phyloP scores from a whole-genome alignment of 148 eudicot species.

The Cornus controversa region DNA sequence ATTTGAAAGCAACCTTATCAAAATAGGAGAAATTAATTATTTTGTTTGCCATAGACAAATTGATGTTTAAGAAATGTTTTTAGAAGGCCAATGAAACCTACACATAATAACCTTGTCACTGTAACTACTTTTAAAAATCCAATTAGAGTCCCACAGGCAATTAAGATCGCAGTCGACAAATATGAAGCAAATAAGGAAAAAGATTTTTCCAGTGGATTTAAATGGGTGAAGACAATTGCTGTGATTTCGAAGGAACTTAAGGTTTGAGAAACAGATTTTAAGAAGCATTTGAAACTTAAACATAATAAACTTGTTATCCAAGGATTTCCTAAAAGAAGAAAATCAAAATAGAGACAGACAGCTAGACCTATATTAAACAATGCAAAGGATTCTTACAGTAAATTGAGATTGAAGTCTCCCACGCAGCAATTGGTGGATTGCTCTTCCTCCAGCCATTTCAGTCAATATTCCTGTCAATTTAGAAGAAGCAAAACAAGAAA shows the following conservation, averaged over 20 bases:
- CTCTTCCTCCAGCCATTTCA: slow-evolving; percentile 60
- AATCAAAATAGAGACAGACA: neutral
- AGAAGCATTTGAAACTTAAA: neutral
- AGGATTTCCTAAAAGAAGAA: neutral
- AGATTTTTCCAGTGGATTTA: neutral
- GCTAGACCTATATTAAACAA: neutral
- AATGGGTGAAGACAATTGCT: neutral
- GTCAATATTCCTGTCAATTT: slow-evolving; percentile 9
- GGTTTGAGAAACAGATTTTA: neutral
- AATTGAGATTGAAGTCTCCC: slow-evolving; percentile 45
- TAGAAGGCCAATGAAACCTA: neutral
- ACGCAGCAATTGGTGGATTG: slow-evolving; percentile 47
- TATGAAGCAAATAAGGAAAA: neutral
- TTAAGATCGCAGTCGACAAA: neutral
- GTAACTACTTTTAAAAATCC: neutral
- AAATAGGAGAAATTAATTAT: neutral
- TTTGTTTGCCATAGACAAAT: neutral
- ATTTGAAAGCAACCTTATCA: neutral
- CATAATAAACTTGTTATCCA: neutral
- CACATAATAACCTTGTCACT: neutral
- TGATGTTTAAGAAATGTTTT: neutral
- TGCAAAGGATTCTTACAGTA: slow-evolving; percentile 25
- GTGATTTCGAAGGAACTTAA: neutral
- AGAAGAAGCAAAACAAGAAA: neutral
- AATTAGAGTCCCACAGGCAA: neutral